Evolutionary conservation across 1,284 basidiomycete genomes (phyloP).

Genomic region (Tilletia caries): DNA sequence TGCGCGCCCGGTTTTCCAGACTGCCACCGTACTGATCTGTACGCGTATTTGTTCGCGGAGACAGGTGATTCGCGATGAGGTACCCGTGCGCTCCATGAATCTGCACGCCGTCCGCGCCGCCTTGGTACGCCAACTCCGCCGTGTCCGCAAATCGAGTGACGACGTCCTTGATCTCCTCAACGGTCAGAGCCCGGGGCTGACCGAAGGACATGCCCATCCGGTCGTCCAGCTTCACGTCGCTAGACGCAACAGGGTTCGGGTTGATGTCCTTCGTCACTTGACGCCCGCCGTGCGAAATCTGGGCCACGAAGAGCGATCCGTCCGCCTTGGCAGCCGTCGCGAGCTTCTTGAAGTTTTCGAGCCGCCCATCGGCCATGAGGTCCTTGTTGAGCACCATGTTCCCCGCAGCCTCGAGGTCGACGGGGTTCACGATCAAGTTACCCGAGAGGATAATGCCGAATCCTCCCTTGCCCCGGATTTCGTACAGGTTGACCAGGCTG

Average conservation of each 20-base stretch:
- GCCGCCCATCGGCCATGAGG: background rate
- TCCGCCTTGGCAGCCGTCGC: constrained; percentile 49
- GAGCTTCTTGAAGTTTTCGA: background rate
- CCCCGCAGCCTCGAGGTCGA: constrained; percentile 74
- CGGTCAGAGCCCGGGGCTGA: constrained; percentile 33
- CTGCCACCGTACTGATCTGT: constrained; percentile 56
- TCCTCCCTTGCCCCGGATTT: constrained; percentile 43
- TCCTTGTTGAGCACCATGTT: constrained; percentile 67
- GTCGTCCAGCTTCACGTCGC: constrained; percentile 41
- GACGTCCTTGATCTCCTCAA: constrained; percentile 2
- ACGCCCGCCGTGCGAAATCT: constrained; percentile 57
- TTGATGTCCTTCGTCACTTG: constrained; percentile 44
- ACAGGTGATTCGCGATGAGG: constrained; percentile 47
- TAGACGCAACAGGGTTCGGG: constrained; percentile 35
- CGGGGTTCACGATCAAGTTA: constrained; percentile 60
- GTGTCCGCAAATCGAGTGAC: constrained; percentile 55
- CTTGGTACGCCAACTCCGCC: constrained; percentile 51
- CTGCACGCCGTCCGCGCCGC: constrained; percentile 58
- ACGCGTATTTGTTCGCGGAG: constrained; percentile 53
- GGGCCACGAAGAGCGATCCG: constrained; percentile 56
- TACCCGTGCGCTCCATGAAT: constrained; percentile 52
- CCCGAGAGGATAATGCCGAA: constrained; percentile 44
- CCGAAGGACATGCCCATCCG: constrained; percentile 33
- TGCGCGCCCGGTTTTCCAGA: constrained; percentile 56
- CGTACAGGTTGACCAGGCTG: constrained; percentile 42